phyloP scores from a whole-genome alignment of 257 asterid species.

The Nyctanthes arbortristis region DNA sequence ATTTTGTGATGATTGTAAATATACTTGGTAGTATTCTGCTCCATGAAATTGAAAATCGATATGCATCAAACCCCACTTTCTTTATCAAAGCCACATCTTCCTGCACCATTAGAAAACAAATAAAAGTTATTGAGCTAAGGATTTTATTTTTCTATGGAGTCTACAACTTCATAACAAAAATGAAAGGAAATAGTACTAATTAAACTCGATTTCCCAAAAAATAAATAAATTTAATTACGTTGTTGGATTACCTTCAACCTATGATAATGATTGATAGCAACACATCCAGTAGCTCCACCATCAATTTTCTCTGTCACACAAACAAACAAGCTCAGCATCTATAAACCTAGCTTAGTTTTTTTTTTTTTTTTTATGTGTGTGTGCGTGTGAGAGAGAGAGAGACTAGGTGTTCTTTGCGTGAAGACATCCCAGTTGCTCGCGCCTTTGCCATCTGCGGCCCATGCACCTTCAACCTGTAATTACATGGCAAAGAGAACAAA shows the following conservation, averaged over 20 bases:
- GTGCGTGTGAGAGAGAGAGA: slow-evolving; percentile 2
- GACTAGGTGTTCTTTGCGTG: slow-evolving; percentile 19
- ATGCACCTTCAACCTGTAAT: slow-evolving; percentile 34
- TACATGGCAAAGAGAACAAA: background rate
- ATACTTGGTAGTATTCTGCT: slow-evolving; percentile 34
- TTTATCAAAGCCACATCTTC: slow-evolving; percentile 33
- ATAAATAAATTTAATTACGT: too few species aligned
- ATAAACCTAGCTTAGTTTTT: too few species aligned
- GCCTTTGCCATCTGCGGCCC: slow-evolving; percentile 38
- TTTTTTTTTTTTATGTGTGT: slow-evolving; percentile 8
- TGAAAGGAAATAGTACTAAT: background rate
- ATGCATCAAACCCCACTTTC: slow-evolving; percentile 20
- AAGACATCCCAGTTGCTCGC: slow-evolving; percentile 45
- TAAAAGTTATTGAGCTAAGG: background rate
- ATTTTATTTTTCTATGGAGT: background rate
- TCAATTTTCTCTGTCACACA: slow-evolving; percentile 26
- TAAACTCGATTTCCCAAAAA: too few species aligned
- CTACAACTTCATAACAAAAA: background rate
- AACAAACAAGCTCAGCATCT: background rate
- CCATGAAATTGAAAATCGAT: slow-evolving; percentile 32
- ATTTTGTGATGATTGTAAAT: background rate
- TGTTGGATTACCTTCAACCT: slow-evolving; percentile 31
- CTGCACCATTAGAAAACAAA: slow-evolving; percentile 9
- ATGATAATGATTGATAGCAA: slow-evolving; percentile 41
- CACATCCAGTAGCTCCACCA: slow-evolving; percentile 40